Evolutionary conservation across 2,329 filamentous ascomycete genomes (phyloP), one percentile per base, ranked within the genome.

Genomic region (Elsinoe ampelina): DNA sequence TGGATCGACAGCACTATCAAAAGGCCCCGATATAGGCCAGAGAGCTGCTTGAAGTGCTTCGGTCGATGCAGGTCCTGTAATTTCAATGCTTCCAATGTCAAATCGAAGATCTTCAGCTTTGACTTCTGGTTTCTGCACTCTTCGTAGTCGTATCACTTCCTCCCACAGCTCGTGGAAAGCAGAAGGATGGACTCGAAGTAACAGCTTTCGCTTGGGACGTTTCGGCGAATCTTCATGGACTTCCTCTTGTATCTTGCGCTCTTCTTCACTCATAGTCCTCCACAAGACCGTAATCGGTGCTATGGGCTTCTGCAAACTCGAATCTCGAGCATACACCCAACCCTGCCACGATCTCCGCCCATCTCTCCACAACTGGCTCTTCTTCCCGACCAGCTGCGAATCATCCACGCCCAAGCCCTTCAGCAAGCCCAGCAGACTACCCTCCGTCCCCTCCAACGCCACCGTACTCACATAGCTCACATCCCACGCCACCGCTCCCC

Each of bases 401-500:
- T 48, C 47, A 45, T 63, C 58, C 43, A 89, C 70, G 1, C 86
- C 84, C 1, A 95, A 63, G 4, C 76, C 77, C 64, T 76, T 82
- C 34, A 97, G 68, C 8, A 92, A 75, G 36, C 80, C 79, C 57
- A 83, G 75, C 39, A 95, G 73, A 55, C 84, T 84, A 30, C 74
- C 70, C 39, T 81, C 74, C 12, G 76, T 73, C 0, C 91, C 93
- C 62, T 85, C 84, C 2, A 97, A 68, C 12, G 85, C 80, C 61
- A 97, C 86, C 1, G 89, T 95, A 63, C 88, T 87, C 75, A 93
- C 86, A 68, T 96, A 98, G 68, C 91, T 97, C 76, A 83, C 88
- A 71, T 98, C 93, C 90, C 92, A 97, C 1, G 84, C 84, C 42
- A 97, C 77, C 19, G 86, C 86, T 4, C 93, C 91, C 61, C 85